Conservation (phyloP, 2,329 filamentous ascomycete genomes). For the Karstenula rhodostoma region DNA sequence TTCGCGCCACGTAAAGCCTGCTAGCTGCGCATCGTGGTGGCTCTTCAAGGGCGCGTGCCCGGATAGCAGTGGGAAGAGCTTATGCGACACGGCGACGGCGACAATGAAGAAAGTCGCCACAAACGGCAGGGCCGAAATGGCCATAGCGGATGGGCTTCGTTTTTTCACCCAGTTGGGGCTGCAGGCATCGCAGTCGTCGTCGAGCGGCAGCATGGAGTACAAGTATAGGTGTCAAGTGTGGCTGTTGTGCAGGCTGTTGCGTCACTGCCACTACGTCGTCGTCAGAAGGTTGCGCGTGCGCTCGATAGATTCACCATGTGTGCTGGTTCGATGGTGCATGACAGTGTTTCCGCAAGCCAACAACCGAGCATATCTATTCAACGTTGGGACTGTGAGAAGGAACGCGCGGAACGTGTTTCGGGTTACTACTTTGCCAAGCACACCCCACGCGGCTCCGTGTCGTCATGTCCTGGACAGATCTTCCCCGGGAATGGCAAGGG, state of each 20-base stretch:
- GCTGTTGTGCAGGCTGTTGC: conserved; percentile 19
- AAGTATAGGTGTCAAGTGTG: conserved; percentile 8
- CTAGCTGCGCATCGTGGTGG: conserved; percentile 68
- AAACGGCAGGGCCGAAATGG: conserved; percentile 74
- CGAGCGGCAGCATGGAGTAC: conserved; percentile 43
- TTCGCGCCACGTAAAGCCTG: conserved; percentile 46
- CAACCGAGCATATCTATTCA: conserved; percentile 2
- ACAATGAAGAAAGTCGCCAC: conserved; percentile 73
- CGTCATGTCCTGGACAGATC: conserved; percentile 19
- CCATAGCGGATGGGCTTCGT: conserved; percentile 57
- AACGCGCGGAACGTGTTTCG: conserved; percentile 25
- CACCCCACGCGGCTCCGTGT: conserved; percentile 9
- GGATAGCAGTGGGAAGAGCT: conserved; percentile 77
- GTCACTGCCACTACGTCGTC: conserved; percentile 30
- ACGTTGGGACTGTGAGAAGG: conserved; percentile 1
- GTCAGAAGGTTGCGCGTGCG: conserved; percentile 25
- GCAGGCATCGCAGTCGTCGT: conserved; percentile 65
- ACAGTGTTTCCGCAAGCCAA: conserved; percentile 17
- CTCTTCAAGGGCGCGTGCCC: conserved; percentile 64
- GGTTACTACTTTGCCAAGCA: conserved; percentile 15
- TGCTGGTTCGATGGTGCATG: conserved; percentile 24
- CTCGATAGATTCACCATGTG: conserved; percentile 35
- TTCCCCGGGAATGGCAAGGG: conserved; percentile 7
- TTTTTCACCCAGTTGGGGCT: conserved; percentile 59
- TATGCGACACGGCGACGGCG: conserved; percentile 68